phyloP scores from a whole-genome alignment of 768 basidiomycete genomes.

The Rhodotorula paludigena region DNA sequence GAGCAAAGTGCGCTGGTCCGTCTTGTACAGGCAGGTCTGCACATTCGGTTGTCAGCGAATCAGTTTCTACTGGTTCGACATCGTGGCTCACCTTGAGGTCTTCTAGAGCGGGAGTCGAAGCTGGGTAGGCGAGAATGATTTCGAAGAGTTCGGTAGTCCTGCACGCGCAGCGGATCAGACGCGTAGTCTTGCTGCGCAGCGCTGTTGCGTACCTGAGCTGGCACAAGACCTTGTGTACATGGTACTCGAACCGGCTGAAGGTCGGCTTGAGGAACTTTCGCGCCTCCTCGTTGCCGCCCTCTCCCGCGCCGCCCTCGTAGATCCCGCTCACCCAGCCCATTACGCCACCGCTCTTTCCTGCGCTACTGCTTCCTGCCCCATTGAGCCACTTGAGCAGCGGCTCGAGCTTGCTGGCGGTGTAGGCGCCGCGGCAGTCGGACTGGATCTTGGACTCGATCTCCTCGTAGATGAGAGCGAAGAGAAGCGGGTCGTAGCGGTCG shows the following conservation, averaged over 20 bases:
- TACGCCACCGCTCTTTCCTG: background rate
- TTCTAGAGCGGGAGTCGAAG: conserved; percentile 73
- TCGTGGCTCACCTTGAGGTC: conserved; percentile 65
- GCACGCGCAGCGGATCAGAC: conserved; percentile 38
- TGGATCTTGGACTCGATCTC: conserved; percentile 71
- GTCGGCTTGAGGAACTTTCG: conserved; percentile 57
- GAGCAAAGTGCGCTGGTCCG: conserved; percentile 43
- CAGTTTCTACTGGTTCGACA: background rate
- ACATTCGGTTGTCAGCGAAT: too few relatives aligned
- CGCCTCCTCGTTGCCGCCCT: conserved; percentile 42
- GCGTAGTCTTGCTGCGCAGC: conserved; percentile 48
- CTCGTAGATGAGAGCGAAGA: conserved; percentile 78
- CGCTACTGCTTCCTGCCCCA: conserved; percentile 35
- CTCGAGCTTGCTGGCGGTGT: conserved; percentile 61
- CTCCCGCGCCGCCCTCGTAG: conserved; percentile 45
- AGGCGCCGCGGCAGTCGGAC: conserved; percentile 62
- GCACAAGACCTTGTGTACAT: conserved; percentile 63
- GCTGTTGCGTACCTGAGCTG: conserved; percentile 11
- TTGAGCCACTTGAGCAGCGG: conserved; percentile 64
- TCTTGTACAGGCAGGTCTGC: conserved; percentile 47
- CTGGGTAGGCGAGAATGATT: conserved; percentile 90
- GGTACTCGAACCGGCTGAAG: conserved; percentile 79
- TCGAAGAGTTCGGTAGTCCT: conserved; percentile 76
- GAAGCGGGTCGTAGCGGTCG: conserved; percentile 75
- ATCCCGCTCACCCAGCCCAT: conserved; percentile 33